Conservation (phyloP, 2,329 filamentous ascomycete species). For the Aspergillus fumigatiaffinis region DNA sequence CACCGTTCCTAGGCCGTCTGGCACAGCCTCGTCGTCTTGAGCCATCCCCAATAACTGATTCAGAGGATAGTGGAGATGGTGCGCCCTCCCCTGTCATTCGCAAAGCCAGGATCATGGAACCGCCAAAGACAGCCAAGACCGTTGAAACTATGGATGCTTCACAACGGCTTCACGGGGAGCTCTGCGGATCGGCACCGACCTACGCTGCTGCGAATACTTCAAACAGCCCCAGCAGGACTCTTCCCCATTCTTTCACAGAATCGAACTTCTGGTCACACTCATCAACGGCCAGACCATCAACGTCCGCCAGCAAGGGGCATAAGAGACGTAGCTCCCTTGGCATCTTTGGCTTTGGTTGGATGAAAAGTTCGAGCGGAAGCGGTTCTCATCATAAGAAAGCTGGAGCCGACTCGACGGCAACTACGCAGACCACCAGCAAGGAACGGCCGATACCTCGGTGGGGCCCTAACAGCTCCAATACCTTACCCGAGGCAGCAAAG, state of each 20-base stretch:
- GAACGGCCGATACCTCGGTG: constrained; percentile 14
- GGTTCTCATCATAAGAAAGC: constrained; percentile 19
- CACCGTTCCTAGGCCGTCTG: constrained; percentile 33
- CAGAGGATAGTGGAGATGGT: constrained; percentile 24
- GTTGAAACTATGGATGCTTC: constrained; percentile 10
- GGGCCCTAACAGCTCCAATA: constrained; percentile 10
- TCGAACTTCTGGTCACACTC: constrained; percentile 16
- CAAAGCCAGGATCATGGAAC: constrained; percentile 23
- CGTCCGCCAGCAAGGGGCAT: constrained; percentile 29
- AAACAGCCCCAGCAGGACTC: constrained; percentile 3
- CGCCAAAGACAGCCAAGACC: constrained; percentile 7
- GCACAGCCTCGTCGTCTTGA: constrained; percentile 21
- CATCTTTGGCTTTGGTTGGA: constrained; percentile 39
- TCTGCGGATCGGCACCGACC: constrained; percentile 15
- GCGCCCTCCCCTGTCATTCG: constrained; percentile 33
- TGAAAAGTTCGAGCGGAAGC: constrained; percentile 31
- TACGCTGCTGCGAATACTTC: constrained; percentile 10
- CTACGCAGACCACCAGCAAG: constrained; percentile 4
- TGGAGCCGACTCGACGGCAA: constrained; percentile 8
- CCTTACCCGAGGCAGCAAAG: constrained; percentile 7
- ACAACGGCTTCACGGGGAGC: constrained; percentile 11
- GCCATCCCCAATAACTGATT: constrained; percentile 23
- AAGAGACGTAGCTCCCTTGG: constrained; percentile 36
- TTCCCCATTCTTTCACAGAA: constrained; percentile 29
- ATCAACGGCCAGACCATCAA: constrained; percentile 18